Percentiles rank a stretch among this genome's conserved stretches.
phyloP scores from a whole-genome alignment of 2,329 filamentous ascomycete species.

The Westerdykella ornata region DNA sequence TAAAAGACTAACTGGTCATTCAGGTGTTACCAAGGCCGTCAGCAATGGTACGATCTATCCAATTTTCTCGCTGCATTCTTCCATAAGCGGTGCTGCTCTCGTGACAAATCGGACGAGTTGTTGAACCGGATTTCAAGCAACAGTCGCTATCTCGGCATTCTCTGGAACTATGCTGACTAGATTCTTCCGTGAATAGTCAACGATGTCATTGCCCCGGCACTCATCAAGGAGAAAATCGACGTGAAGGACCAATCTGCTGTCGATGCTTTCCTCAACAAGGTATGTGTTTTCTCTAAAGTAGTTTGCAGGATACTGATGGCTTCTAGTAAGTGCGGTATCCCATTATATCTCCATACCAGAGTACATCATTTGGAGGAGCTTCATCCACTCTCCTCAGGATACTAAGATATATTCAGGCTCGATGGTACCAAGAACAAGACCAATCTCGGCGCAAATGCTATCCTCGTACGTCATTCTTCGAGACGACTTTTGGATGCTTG shows the following conservation, averaged over 20 bases:
- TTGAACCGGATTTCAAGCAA: too few relatives aligned
- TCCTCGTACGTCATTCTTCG: slow-evolving; percentile 33
- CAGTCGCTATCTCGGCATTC: neutral
- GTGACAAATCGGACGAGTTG: too few relatives aligned
- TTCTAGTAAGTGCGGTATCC: too few relatives aligned
- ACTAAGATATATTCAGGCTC: slow-evolving; percentile 23
- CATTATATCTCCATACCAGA: too few relatives aligned
- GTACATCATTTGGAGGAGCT: too few relatives aligned
- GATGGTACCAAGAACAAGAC: slow-evolving; percentile 56
- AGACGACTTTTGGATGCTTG: neutral
- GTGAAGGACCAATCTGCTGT: slow-evolving; percentile 51
- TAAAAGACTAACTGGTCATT: slow-evolving; percentile 3
- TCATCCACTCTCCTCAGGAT: slow-evolving; percentile 6
- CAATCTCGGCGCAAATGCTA: slow-evolving; percentile 54
- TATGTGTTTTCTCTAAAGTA: too few relatives aligned
- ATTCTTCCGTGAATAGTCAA: slow-evolving; percentile 40
- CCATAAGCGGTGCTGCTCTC: too few relatives aligned
- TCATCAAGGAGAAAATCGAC: slow-evolving; percentile 50
- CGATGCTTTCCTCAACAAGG: slow-evolving; percentile 46
- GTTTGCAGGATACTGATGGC: too few relatives aligned
- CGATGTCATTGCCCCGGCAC: slow-evolving; percentile 48
- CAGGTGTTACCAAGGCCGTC: slow-evolving; percentile 50
- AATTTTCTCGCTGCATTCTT: too few relatives aligned
- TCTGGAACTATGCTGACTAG: neutral
- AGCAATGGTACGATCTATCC: slow-evolving; percentile 32